Evolutionary conservation across 1,139 yeast genomes (phyloP), one percentile per base, ranked within the genome.

Genomic region (Dujonia santamariae): DNA sequence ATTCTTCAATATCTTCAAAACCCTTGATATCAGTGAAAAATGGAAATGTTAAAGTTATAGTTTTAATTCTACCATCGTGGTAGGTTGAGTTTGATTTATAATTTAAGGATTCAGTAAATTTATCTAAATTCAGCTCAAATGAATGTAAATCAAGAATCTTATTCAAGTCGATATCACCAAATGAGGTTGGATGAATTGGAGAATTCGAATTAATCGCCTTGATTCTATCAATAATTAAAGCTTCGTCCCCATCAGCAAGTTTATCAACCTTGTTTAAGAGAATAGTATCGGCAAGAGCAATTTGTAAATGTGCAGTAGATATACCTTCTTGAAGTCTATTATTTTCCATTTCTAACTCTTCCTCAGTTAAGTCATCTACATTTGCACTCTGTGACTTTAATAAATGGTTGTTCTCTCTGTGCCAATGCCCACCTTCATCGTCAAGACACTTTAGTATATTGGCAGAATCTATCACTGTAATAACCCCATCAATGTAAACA

Each of bases 401-500:
- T 19, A 60, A 36, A 32, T 63, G 64, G 15, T 58, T 54, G 32
- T 61, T 54, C 17, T 59, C 61, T 3, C 68, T 65, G 50, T 81
- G 87, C 54, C 67, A 59, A 37, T 64, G 70, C 0, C 85, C 80
- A 2, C 85, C 83, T 7, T 72, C 66, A 47, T 90, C 97, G 41
- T 79, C 81, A 30, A 92, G 64, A 43, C 86, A 80, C 36, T 64
- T 65, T 15, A 72, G 49, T 22, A 92, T 80, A 49, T 88, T 81
- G 35, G 73, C 78, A 1, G 86, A 70, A 57, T 92, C 98, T 31
- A 92, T 67, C 4, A 94, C 97, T 0, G 97, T 85, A n/a, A 94
- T 75, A 4, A 92, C 88, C 0, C 97, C 96, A 59, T 92, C 98
- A 28, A 92, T 82, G 54, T 85, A 86, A 2, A 92, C 86, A 45